Evolutionary conservation across 73 alveolate genomes (phyloP).

Genomic region (Paramecium biaurelia): DNA sequence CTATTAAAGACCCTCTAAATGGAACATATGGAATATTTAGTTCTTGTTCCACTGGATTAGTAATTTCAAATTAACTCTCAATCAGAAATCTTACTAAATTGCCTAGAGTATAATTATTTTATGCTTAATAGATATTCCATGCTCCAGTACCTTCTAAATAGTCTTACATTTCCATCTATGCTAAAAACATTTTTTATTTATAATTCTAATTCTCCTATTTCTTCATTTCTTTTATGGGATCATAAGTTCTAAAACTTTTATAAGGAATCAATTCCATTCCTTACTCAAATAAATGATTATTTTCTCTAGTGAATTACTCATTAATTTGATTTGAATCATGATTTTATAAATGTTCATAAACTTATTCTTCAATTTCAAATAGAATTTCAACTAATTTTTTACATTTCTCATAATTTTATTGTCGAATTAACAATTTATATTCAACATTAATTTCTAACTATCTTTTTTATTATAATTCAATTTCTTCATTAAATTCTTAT

Average conservation of each 20-base stretch:
- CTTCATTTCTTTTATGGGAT: constrained; percentile 56
- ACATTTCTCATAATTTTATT: constrained; percentile 75
- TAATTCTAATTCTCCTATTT: constrained; percentile 42
- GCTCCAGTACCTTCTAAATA: constrained; percentile 75
- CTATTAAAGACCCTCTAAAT: constrained; percentile 84
- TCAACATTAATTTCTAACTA: constrained; percentile 59
- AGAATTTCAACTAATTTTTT: constrained; percentile 76
- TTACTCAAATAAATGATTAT: constrained; percentile 84
- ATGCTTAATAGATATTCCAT: constrained; percentile 67
- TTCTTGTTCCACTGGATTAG: not conserved
- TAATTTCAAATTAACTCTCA: constrained; percentile 33
- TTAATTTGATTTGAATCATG: constrained; percentile 90
- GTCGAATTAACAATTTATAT: constrained; percentile 68
- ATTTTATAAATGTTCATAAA: constrained; percentile 87
- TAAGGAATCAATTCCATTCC: constrained; percentile 63
- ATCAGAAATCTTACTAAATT: constrained; percentile 47
- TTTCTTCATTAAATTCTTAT: constrained; percentile 81
- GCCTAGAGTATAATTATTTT: constrained; percentile 56
- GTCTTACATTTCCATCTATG: constrained; percentile 71
- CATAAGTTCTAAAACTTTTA: constrained; percentile 55
- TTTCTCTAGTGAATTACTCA: constrained; percentile 88
- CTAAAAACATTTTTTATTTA: constrained; percentile 63
- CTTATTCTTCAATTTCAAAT: constrained; percentile 93
- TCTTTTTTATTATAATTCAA: constrained; percentile 12
- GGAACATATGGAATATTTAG: constrained; percentile 66